Evolutionary conservation across 352 stramenopile genomes (phyloP).

Genomic region (Phytophthora litchii): DNA sequence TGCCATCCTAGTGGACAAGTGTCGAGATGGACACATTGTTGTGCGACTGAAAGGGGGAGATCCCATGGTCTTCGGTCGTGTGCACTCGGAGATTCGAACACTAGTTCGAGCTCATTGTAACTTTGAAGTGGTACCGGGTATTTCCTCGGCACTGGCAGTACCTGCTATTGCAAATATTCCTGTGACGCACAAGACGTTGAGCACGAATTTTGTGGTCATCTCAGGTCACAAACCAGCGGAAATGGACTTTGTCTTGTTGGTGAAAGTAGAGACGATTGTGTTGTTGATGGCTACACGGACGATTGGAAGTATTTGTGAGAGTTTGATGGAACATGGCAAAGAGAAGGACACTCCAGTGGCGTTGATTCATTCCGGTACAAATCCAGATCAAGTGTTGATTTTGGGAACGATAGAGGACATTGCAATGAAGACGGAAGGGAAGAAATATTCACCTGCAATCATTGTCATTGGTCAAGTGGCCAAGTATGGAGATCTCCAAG

Average conservation of each 20-base stretch:
- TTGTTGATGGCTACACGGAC: slow-evolving; percentile 69
- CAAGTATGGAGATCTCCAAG: slow-evolving; percentile 58
- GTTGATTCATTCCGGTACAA: slow-evolving; percentile 66
- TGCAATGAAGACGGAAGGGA: slow-evolving; percentile 41
- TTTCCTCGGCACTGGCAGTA: slow-evolving; percentile 68
- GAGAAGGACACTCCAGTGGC: slow-evolving; percentile 51
- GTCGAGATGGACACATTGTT: slow-evolving; percentile 56
- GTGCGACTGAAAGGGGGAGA: slow-evolving; percentile 75
- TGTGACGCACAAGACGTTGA: slow-evolving; percentile 74
- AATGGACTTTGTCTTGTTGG: slow-evolving; percentile 63
- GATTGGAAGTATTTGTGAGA: slow-evolving; percentile 46
- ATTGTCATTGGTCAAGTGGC: slow-evolving; percentile 67
- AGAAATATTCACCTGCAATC: slow-evolving; percentile 78
- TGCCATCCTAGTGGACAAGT: slow-evolving; percentile 59
- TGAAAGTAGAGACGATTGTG: slow-evolving; percentile 59
- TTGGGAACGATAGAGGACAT: slow-evolving; percentile 61
- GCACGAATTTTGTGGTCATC: slow-evolving; percentile 65
- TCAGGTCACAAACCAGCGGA: slow-evolving; percentile 72
- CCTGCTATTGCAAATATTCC: slow-evolving; percentile 67
- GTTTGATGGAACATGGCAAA: slow-evolving; percentile 50
- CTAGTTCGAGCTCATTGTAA: slow-evolving; percentile 48
- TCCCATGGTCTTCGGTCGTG: slow-evolving; percentile 75
- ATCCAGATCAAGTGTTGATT: slow-evolving; percentile 59
- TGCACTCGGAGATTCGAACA: slow-evolving; percentile 74
- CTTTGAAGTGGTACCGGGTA: slow-evolving; percentile 72